A percentile compares a stretch with the other conserved stretches of the same genome.
phyloP scores from a whole-genome alignment of 2,329 filamentous ascomycete species.

The Claviceps sp. region DNA sequence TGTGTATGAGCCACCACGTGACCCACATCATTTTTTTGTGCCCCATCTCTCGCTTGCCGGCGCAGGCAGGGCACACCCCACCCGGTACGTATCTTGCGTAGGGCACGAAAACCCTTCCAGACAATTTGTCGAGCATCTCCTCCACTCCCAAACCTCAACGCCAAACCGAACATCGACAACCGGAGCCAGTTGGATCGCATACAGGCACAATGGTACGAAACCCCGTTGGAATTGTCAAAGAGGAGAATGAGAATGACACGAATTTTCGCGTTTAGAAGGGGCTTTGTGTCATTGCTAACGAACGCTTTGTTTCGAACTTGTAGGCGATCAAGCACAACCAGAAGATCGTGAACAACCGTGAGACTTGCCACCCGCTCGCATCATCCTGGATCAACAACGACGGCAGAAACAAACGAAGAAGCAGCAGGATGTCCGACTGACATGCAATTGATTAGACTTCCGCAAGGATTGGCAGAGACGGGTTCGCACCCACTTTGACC shows the following conservation, averaged over 20 bases:
- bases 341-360: conserved; percentile 92
- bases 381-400: conserved; percentile 13
- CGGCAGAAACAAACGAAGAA: conserved; percentile 8
- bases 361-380: conserved; percentile 20
- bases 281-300: conserved; percentile 17
- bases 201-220: conserved; percentile 39
- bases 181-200: conserved; percentile 36
- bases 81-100: conserved; percentile 22
- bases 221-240: conserved; percentile 10
- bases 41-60: conserved; percentile 7
- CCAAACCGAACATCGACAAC: conserved; percentile 27
- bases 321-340: conserved; percentile 99
- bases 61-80: conserved; percentile 15
- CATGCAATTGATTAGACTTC: conserved; percentile 54
- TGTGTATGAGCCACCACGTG: conserved; percentile 13
- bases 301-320: conserved; percentile 11
- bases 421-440: conserved; percentile 21
- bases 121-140: conserved; percentile 26
- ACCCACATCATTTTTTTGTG: conserved; percentile 7
- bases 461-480: conserved; percentile 99
- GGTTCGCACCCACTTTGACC: conserved; percentile 98
- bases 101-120: conserved; percentile 29
- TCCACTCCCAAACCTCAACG: conserved; percentile 24
- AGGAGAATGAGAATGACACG: background rate
- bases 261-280: conserved; percentile 7